Evolutionary conservation across 2,329 filamentous ascomycete species (phyloP).

Genomic region (Periconia digitata): DNA sequence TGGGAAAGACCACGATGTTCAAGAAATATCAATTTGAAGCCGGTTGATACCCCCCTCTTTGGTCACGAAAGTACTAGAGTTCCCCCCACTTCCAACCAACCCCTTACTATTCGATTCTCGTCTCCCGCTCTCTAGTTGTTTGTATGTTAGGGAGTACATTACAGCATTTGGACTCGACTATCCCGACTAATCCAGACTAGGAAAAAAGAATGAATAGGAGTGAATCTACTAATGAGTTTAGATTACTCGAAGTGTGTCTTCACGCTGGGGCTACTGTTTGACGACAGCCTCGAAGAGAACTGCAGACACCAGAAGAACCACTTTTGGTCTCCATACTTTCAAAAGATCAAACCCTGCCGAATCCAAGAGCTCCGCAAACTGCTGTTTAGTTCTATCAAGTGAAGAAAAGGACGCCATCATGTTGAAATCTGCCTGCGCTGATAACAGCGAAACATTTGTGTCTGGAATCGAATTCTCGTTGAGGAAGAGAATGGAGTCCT

Average conservation of each 20-base stretch:
- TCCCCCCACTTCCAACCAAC: too few species aligned
- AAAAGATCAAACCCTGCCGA: background rate
- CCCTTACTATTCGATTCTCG: too few species aligned
- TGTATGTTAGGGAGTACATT: too few species aligned
- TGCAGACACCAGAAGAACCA: background rate
- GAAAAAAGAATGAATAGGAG: too few species aligned
- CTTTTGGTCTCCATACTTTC: background rate
- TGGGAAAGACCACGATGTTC: too few species aligned
- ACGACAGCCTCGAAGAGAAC: background rate
- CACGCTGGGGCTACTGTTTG: background rate
- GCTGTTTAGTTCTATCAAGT: slow-evolving; percentile 41
- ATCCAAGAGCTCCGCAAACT: slow-evolving; percentile 40
- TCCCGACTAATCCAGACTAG: too few species aligned
- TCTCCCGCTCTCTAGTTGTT: too few species aligned
- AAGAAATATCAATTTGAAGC: too few species aligned
- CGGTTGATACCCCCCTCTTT: too few species aligned
- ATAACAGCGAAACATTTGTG: slow-evolving; percentile 28
- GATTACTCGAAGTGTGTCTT: background rate
- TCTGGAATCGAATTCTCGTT: slow-evolving; percentile 47
- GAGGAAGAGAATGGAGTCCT: slow-evolving; percentile 46
- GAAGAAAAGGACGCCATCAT: slow-evolving; percentile 45
- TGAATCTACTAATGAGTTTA: background rate
- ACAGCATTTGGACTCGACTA: too few species aligned
- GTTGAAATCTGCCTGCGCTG: slow-evolving; percentile 39
- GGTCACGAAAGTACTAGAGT: too few species aligned